These are phyloP conservation scores for Liriodendron chinense DNA, from an alignment of 164 flowering plant genomes.

Conservation along the genomic window DNA sequence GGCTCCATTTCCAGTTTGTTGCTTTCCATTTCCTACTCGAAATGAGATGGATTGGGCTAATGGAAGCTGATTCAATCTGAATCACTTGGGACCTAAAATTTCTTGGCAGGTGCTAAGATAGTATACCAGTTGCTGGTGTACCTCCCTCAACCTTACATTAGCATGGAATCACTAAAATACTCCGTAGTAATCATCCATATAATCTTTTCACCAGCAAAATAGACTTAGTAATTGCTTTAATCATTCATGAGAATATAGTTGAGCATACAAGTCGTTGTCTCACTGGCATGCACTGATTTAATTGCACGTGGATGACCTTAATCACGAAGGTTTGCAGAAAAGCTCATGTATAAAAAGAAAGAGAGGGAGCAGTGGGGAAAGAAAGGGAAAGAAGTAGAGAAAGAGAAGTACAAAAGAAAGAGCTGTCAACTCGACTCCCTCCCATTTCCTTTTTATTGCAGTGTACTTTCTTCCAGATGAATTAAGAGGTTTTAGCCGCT, in stretches of 20 bases:
- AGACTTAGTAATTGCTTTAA: neutral
- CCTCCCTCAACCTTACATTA: too few relatives aligned
- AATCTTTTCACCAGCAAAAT: neutral
- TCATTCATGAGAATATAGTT: neutral
- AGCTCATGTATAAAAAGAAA: constrained; percentile 67
- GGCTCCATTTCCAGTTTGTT: too few relatives aligned
- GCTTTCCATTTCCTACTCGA: too few relatives aligned
- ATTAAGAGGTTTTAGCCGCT: neutral
- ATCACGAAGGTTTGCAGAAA: constrained; percentile 64
- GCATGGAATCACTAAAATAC: neutral
- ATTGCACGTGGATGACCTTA: constrained; percentile 4
- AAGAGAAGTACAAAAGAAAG: constrained; percentile 47
- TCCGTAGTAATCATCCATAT: neutral
- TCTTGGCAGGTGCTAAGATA: too few relatives aligned
- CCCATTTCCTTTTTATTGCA: neutral
- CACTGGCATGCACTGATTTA: constrained; percentile 5
- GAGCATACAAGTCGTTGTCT: too few relatives aligned
- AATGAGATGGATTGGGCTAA: too few relatives aligned
- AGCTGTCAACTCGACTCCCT: constrained; percentile 31
- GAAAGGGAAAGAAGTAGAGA: constrained; percentile 37
- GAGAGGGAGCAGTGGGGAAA: constrained; percentile 51
- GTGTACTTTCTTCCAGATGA: neutral
- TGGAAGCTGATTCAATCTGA: neutral
- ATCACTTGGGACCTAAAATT: too few relatives aligned
- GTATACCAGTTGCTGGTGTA: too few relatives aligned